Conservation (phyloP, 768 basidiomycete species). For the Jaapia argillacea region DNA sequence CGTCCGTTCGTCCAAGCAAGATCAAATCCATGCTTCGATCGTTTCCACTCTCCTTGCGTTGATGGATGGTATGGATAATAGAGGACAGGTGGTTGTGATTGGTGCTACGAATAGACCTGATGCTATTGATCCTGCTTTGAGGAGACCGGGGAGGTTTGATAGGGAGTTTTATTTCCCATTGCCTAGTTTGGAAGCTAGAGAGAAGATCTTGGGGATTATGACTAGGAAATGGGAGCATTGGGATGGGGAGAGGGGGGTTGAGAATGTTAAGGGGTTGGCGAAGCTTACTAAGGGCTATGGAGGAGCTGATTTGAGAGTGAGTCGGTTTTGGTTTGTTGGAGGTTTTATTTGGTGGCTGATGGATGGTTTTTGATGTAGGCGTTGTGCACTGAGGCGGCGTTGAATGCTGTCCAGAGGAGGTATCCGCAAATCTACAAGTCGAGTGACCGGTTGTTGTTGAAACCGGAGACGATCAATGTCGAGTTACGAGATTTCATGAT, state of each 20-base stretch:
- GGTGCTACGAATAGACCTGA: slow-evolving; percentile 97
- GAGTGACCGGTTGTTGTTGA: slow-evolving; percentile 71
- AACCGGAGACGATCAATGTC: slow-evolving; percentile 79
- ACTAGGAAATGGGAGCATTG: slow-evolving; percentile 86
- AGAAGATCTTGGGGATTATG: slow-evolving; percentile 86
- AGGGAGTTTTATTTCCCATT: slow-evolving; percentile 96
- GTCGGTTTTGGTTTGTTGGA: slow-evolving; percentile 18
- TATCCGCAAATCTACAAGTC: slow-evolving; percentile 98
- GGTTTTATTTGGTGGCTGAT: slow-evolving; percentile 6
- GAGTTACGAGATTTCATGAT: slow-evolving; percentile 93
- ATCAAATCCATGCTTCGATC: slow-evolving; percentile 97
- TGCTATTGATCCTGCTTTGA: slow-evolving; percentile 92
- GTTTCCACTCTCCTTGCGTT: slow-evolving; percentile 92
- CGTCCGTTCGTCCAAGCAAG: slow-evolving; percentile 96
- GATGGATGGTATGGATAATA: slow-evolving; percentile 99
- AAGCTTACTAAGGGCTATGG: slow-evolving; percentile 95
- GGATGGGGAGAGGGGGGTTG: slow-evolving; percentile 40
- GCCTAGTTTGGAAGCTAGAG: slow-evolving; percentile 74
- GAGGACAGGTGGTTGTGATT: slow-evolving; percentile 95
- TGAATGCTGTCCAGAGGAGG: slow-evolving; percentile 91
- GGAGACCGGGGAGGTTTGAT: slow-evolving; percentile 93
- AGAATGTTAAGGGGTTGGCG: slow-evolving; percentile 57
- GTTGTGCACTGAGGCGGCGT: slow-evolving; percentile 89
- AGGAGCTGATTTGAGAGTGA: slow-evolving; percentile 89
- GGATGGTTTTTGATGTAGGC: slow-evolving; percentile 38